These are phyloP conservation scores for Chaetomiaceae sp. DNA, from an alignment of 2,329 filamentous ascomycete genomes.

Conservation along the genomic window DNA sequence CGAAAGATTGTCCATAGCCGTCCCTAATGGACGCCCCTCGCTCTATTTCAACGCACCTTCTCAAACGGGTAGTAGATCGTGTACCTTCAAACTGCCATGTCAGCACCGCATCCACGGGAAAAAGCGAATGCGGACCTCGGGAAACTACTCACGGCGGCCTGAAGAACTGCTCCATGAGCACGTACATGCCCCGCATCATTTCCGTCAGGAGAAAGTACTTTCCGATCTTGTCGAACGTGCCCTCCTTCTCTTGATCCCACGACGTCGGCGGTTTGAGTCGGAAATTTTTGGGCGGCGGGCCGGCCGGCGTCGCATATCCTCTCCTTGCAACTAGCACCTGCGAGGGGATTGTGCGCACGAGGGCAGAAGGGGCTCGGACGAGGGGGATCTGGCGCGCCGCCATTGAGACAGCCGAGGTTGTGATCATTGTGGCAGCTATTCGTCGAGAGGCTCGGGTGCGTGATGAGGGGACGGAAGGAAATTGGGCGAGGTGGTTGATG, in stretches of 20 bases:
- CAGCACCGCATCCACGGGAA: background rate
- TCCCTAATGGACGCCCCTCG: too few species aligned
- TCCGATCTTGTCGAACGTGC: slow-evolving; percentile 74
- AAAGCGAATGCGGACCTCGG: background rate
- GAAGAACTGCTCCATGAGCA: slow-evolving; percentile 97
- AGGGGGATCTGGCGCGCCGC: slow-evolving; percentile 21
- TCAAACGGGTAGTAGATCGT: slow-evolving; percentile 99
- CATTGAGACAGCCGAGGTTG: slow-evolving; percentile 20
- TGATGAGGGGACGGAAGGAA: background rate
- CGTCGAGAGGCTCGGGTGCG: background rate
- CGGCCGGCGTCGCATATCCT: slow-evolving; percentile 64
- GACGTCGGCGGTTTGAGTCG: slow-evolving; percentile 66
- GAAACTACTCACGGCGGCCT: slow-evolving; percentile 76
- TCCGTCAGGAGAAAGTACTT: slow-evolving; percentile 95
- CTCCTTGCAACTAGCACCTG: slow-evolving; percentile 26
- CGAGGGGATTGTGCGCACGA: slow-evolving; percentile 12
- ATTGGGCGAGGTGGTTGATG: background rate
- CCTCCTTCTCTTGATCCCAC: slow-evolving; percentile 79
- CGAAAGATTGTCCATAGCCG: too few species aligned
- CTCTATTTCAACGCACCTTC: slow-evolving; percentile 54
- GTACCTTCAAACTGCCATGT: slow-evolving; percentile 57
- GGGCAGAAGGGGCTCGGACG: background rate
- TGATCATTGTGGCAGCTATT: slow-evolving; percentile 22
- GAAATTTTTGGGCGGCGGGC: slow-evolving; percentile 76
- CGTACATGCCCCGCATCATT: slow-evolving; percentile 97